phyloP scores from a whole-genome alignment of 2,329 filamentous ascomycete species.

The Paramyrothecium sp. region DNA sequence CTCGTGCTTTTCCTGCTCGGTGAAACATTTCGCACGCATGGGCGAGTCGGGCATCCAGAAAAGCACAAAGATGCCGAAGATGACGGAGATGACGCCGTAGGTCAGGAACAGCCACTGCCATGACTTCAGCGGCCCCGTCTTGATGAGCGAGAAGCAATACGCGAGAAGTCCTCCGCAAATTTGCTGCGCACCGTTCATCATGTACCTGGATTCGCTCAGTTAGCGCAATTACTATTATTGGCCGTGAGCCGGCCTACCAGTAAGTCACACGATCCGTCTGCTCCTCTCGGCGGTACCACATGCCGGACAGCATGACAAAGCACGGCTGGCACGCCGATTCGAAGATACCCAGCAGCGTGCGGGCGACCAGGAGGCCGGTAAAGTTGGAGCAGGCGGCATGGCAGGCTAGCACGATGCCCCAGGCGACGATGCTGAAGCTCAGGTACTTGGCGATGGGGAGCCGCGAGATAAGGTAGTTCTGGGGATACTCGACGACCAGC shows the following conservation, averaged over 20 bases:
- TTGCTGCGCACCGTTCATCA: constrained; percentile 75
- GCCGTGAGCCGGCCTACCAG: constrained; percentile 47
- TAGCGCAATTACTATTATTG: background rate
- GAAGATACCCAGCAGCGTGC: constrained; percentile 68
- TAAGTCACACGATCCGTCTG: constrained; percentile 66
- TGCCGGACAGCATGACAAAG: constrained; percentile 64
- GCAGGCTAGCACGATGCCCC: constrained; percentile 59
- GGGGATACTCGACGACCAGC: constrained; percentile 70
- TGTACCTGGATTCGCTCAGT: constrained; percentile 43
- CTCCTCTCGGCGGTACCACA: constrained; percentile 71
- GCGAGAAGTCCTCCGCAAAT: constrained; percentile 70
- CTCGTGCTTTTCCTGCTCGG: constrained; percentile 62
- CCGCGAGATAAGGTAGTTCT: constrained; percentile 57
- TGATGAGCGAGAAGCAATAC: constrained; percentile 59
- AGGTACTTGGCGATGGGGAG: constrained; percentile 69
- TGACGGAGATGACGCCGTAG: constrained; percentile 61
- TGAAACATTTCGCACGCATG: constrained; percentile 70
- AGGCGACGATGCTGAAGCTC: constrained; percentile 60
- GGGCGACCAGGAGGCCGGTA: constrained; percentile 54
- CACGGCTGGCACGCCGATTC: constrained; percentile 68
- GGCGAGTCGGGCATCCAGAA: constrained; percentile 67
- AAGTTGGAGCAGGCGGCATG: constrained; percentile 64
- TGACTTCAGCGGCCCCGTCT: constrained; percentile 50
- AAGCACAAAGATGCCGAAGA: constrained; percentile 64
- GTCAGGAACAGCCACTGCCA: constrained; percentile 70